Evolutionary conservation across 2,329 filamentous ascomycete species (phyloP).

Genomic region (Hortaea sp.): DNA sequence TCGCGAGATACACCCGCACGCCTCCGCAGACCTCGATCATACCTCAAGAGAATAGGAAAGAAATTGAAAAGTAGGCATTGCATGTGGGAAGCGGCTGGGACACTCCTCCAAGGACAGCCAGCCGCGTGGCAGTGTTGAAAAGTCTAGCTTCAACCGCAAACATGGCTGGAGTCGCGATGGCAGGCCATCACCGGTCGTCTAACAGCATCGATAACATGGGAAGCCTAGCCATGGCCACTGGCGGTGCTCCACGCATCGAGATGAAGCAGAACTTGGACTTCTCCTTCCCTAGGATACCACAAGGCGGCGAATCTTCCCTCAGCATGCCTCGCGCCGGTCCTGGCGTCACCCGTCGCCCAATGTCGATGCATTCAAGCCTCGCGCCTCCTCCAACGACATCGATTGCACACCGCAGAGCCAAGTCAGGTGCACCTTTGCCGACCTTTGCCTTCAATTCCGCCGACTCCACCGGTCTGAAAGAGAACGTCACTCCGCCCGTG

Average conservation of each 20-base stretch:
- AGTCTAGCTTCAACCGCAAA: background rate
- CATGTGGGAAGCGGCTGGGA: too few species aligned
- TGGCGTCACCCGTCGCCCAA: slow-evolving; percentile 16
- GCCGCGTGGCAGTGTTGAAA: background rate
- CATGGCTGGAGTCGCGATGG: slow-evolving; percentile 19
- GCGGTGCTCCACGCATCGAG: slow-evolving; percentile 24
- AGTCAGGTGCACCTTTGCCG: slow-evolving; percentile 35
- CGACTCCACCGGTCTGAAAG: slow-evolving; percentile 25
- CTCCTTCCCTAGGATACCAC: slow-evolving; percentile 35
- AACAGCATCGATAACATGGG: slow-evolving; percentile 31
- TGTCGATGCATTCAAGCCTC: slow-evolving; percentile 25
- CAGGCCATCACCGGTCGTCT: slow-evolving; percentile 21
- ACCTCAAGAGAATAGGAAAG: too few species aligned
- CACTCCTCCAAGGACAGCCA: too few species aligned
- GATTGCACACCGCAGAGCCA: slow-evolving; percentile 24
- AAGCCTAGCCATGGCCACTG: slow-evolving; percentile 7
- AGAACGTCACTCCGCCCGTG: slow-evolving; percentile 25
- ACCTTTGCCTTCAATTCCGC: slow-evolving; percentile 41
- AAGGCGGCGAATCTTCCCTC: slow-evolving; percentile 1
- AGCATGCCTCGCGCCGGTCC: slow-evolving; percentile 9
- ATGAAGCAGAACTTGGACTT: slow-evolving; percentile 40
- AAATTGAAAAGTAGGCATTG: too few species aligned
- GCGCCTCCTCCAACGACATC: slow-evolving; percentile 30
- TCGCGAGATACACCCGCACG: background rate
- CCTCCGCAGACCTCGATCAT: background rate